Evolutionary conservation across 2,329 filamentous ascomycete species (phyloP), one percentile per base, ranked within the genome.

Genomic region (Davidsoniella australis): DNA sequence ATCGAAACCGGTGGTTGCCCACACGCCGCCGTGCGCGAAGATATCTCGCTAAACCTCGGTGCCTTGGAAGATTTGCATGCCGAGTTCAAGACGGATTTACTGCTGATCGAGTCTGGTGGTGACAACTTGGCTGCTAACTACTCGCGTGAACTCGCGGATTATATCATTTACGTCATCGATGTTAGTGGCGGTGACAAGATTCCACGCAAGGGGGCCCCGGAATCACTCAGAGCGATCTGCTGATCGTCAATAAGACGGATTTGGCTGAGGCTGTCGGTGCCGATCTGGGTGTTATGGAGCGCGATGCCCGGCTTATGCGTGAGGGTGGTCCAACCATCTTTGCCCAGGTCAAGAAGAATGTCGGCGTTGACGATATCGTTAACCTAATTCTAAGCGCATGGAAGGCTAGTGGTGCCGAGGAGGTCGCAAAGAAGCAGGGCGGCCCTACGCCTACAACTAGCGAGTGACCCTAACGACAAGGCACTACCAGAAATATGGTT

Each of bases 61-160:
- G 91, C 89, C 0, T 76, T 98, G 38, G 89, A 94, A 60, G 82
- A 88, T 57, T 73, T 96, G 45, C 89, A 96, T 65, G 70, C 71
- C 50, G 76, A 82, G 55, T 94, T 94, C 70, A 64, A 68, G 67
- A 63, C 87, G 0, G 85, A 96, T 61, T 64, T 98, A 18, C 74
- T 98, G 20, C 77, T 98, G 40, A 98, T 98, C 62, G 91, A 98
- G 67, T 87, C 80, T 16, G 91, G 91, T 41, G 91, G 91, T 51
- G 91, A 98, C 64, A 98, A 98, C 63, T 75, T 98, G 1, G 91
- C 91, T 0, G 91, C 91, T 3, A 98, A 98, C 70, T 98, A 98
- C 72, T 85, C 78, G 49, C 75, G 91, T 51, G 91, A 98, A 66
- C 71, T 98, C 56, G 91, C 91, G 1, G 91, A 98, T 64, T 98